Evolutionary conservation across 805 yeast genomes (phyloP), one percentile per base, ranked within the genome.

Genomic region (Ogataea corticis): DNA sequence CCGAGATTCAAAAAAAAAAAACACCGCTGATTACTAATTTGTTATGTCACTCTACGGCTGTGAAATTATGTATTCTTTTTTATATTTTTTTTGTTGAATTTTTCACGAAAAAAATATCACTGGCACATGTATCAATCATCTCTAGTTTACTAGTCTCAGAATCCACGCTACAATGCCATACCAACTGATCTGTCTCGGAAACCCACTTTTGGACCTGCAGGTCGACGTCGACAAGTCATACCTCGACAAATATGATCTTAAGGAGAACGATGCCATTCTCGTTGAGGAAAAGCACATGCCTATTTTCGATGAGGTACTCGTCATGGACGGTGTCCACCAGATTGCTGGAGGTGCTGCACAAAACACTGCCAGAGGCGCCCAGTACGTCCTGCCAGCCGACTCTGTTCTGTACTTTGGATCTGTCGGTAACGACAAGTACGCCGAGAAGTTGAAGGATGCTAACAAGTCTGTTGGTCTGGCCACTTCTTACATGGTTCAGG

Each of bases 261-360:
- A 92, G 69, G 89, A 85, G 51, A 85, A 94, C 67, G 98, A 92
- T 69, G 98, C 99, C 56, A 90, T 94, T 59, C 80, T 94, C 54
- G 75, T 70, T 34, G 95, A 87, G 57, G 90, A 82, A 54, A 77
- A 83, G 67, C 97, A 89, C 72, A 70, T 82, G 81, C 87, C 92
- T 44, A 87, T 94, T 65, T 94, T 75, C 69, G 84, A 79, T 48
- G 98, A 94, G 68, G 78, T 87, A 55, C 71, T 89, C 44, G 67
- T 73, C 30, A 72, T 71, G 65, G 72, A 76, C 30, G 79, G 76
- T 48, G 82, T 88, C 51, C 79, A 81, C 59, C 70, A 82, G 50
- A 80, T 92, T 57, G 99, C 99, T 51, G 99, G 99, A 58, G 99
- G 99, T 67, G 99, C 99, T 61, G 99, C 97, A 50, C 99, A 94